Base-by-base conservation (phyloP, 306 rosid species). In the Sechiopsis laciniata region DNA sequence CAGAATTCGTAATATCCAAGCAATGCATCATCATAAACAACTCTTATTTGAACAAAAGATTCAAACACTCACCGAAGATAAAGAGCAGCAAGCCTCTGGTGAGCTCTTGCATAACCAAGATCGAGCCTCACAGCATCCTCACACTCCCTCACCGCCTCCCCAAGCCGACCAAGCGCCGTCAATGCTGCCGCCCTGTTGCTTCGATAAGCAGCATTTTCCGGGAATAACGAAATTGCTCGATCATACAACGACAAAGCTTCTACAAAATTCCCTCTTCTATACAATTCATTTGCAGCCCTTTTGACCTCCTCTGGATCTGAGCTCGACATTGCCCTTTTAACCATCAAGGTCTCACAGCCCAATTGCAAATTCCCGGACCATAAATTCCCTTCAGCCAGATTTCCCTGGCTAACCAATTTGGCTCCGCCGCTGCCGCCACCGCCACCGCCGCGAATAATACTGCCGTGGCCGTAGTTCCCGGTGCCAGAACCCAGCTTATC, bases 211-310 rank as follows among this genome's bases (percentile, higher is more conserved):
- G 92, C 87, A 65, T 92, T 92, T 12, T 82, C 88, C n/a, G 95
- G 91, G 51, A 83, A 80, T 40, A 87, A 46, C 0, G 85, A 78
- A 60, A 90, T 85, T 6, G 96, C 97, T 4, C 96, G 88, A 82
- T 88, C 91, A 80, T 92, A 92, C 85, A 90, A 79, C 52, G 85
- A 81, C 82, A 92, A 82, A 55, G 97, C 97, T 78, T 92, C 97
- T 14, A 55, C 64, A 37, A 90, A 90, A 71, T 73, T 81, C 32
- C 96, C 90, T 24, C 77, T 75, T 68, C 78, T 79, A 35, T 92
- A 92, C 55, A 84, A 32, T 75, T 90, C 98, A 64, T 92, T 92
- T 12, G 91, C 98, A 0, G 79, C 74, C 55, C 66, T 87, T 76
- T 90, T 90, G 61, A 87, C 82, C 71, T 87, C 96, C 77, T 92